Percentiles rank a stretch among this genome's conserved stretches.
These are phyloP conservation scores for Aquilaria malaccensis DNA, from an alignment of 345 rosid genomes.

Conservation along the genomic window DNA sequence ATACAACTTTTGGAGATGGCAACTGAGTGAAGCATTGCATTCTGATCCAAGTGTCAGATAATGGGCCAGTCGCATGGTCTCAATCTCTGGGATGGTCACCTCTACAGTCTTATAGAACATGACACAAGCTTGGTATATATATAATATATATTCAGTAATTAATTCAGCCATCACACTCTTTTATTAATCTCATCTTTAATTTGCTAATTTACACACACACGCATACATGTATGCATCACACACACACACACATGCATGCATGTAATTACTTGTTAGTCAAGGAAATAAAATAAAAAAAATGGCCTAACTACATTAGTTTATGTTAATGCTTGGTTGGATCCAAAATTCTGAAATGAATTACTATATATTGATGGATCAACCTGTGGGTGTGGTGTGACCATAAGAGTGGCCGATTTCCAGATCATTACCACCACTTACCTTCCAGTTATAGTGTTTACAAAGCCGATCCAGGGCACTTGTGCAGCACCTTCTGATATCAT, in stretches of 20 bases:
- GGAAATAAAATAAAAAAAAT: too few relatives aligned
- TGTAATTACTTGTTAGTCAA: too few relatives aligned
- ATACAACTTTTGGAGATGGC: constrained; percentile 35
- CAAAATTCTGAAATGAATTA: too few relatives aligned
- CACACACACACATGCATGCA: too few relatives aligned
- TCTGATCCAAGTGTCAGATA: constrained; percentile 52
- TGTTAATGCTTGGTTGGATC: too few relatives aligned
- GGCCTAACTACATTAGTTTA: too few relatives aligned
- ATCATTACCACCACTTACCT: constrained; percentile 25
- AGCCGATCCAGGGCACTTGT: constrained; percentile 29
- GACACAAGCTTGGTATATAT: constrained; percentile 2
- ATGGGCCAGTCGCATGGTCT: constrained; percentile 59
- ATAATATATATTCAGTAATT: not conserved
- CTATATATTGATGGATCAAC: too few relatives aligned
- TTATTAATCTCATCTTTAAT: too few relatives aligned
- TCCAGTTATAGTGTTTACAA: constrained; percentile 28
- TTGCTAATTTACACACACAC: too few relatives aligned
- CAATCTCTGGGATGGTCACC: constrained; percentile 58
- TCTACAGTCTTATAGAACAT: constrained; percentile 28
- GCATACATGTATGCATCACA: too few relatives aligned
- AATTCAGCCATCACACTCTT: not conserved
- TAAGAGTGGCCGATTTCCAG: too few relatives aligned
- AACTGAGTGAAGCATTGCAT: constrained; percentile 33
- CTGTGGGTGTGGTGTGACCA: too few relatives aligned
- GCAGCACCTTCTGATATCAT: constrained; percentile 39